Base-by-base conservation (phyloP, 306 rosid genomes). In the Crataegus laevigata region DNA sequence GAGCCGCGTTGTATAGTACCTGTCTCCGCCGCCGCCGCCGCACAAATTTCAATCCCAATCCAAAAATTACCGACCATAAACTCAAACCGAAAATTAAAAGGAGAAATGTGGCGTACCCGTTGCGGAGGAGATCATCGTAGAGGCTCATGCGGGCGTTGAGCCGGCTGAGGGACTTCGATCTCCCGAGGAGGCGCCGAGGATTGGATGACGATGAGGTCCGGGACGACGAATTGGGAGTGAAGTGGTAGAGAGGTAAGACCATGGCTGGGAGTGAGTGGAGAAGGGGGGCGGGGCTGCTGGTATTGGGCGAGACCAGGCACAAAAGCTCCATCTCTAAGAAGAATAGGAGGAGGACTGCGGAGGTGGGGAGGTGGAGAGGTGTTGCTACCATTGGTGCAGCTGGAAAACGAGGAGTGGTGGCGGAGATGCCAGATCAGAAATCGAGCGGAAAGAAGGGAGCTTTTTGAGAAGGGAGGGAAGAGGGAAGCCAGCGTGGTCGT, bases 121-220 rank as follows among this genome's bases (percentile, higher is more conserved):
- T 87, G 17, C 81, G 88, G 57, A 94, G 96, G 68, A 94, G 99
- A 80, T 92, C 99, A 69, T 94, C 99, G 79, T 89, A 59, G 82
- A 94, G 99, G 47, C 93, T 32, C 99, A 94, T 92, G 75, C 90
- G 96, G 74, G 98, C 98, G 75, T 85, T 85, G 73, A 90, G 86
- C 21, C 70, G 92, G 34, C 1, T 75, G 50, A 36, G 11, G 34
- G 88, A 61, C 25, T 64, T 78, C 74, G 96, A 92, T 85, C 83
- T 74, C 74, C 82, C 89, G 29, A 94, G 96, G 30, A 52, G 88
- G 72, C 99, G 99, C 30, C 83, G 96, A 6, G 81, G 66, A 68
- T 72, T 77, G 71, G 73, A 72, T 4, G 80, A 75, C 42, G 67
- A 72, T 5, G 82, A 75, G 42, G 69, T 32, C 51, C 10, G 40